Evolutionary conservation across 345 rosid genomes (phyloP).

Genomic region (Odontarrhena argentea): DNA sequence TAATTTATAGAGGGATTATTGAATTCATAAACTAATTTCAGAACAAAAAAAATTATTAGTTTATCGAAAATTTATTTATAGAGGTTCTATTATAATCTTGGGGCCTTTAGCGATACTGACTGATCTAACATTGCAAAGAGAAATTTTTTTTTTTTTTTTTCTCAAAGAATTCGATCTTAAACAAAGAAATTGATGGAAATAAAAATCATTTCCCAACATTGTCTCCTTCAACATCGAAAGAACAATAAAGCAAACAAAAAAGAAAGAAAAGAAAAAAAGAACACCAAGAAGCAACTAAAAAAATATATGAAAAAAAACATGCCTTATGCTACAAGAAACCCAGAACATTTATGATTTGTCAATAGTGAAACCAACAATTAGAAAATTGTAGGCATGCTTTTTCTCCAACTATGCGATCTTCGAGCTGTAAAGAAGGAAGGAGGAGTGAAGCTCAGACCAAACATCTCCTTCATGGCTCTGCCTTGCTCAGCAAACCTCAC

Average conservation of each 20-base stretch:
- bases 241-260: neutral
- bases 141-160: too few species aligned
- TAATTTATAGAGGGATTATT: too few species aligned
- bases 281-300: neutral
- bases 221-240: neutral
- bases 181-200: neutral
- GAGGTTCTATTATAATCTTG: too few species aligned
- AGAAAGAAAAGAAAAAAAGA: neutral
- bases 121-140: too few species aligned
- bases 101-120: too few species aligned
- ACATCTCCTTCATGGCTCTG: constrained; percentile 79
- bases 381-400: constrained; percentile 46
- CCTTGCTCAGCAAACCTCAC: constrained; percentile 82
- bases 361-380: constrained; percentile 32
- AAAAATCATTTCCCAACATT: constrained; percentile 11
- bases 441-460: constrained; percentile 81
- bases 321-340: constrained; percentile 24
- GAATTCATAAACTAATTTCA: too few species aligned
- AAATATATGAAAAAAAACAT: constrained; percentile 9
- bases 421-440: constrained; percentile 47
- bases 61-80: too few species aligned
- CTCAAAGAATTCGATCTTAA: too few species aligned
- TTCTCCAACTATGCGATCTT: constrained; percentile 66
- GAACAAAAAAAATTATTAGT: too few species aligned
- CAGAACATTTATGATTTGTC: neutral